Base-by-base conservation (phyloP, 805 yeast genomes). In the Lachancea sp. region DNA sequence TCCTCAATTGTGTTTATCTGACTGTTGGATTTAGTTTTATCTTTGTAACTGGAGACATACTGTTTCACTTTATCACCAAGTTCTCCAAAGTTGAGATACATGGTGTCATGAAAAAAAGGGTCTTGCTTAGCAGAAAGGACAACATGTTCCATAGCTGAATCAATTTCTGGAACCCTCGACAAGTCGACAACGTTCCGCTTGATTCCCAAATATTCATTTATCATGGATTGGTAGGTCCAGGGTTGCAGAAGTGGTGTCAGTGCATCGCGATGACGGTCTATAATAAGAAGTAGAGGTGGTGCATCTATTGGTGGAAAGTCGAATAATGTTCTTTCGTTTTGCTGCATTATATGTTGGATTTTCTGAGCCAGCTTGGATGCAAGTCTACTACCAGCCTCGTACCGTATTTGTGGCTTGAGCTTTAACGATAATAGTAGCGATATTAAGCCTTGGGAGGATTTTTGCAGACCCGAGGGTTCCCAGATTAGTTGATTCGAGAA, bases 141-240 rank as follows among this genome's bases (percentile, higher is more conserved):
- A n/a, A 82, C 74, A 41, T 81, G 81, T 41, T 68, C 61, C 45
- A 81, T 63, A 30, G 80, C 84, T n/a, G 73, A 62, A 34, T 78
- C 61, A 44, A 78, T 64, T 48, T 73, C 77, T 1, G 82, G 74
- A 1, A 76, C 71, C 1, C 61, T 53, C 0, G 80, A 67, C 25
- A 89, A 60, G 50, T 78, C 82, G 3, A 87, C 95, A 2, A 89
- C 74, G 51, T 92, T 90, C 55, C 87, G 82, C 24, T 70, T 66
- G 43, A 92, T 84, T 2, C 90, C 95, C 22, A 92, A 67, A 17
- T 88, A 72, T 58, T 94, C 97, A 59, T 90, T 95, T 13, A 92
- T 86, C 97, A 92, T 90, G 2, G 96, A 84, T 58, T 90, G 97
- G 63, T 87, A 92, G 1, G 98, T 89, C 99, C 99, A 92, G 2